Conservation (phyloP, 1,139 yeast species). For the Lodderomyces metapsilosis region DNA sequence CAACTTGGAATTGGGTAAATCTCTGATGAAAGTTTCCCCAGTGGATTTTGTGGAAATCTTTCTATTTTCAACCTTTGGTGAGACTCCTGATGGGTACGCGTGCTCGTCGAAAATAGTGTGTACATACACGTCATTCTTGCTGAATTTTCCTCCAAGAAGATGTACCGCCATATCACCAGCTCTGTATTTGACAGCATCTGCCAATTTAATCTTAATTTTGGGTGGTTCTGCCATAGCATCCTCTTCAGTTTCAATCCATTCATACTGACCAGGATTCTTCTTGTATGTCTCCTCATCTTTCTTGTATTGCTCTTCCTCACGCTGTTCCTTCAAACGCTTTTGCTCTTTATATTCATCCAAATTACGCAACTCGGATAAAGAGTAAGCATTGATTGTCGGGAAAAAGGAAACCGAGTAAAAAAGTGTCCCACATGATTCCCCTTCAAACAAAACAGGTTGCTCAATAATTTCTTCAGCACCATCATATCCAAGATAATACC, state of each 20-base stretch:
- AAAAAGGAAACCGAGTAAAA: constrained; percentile 60
- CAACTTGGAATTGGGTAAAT: constrained; percentile 58
- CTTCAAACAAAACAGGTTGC: constrained; percentile 45
- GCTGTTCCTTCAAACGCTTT: constrained; percentile 30
- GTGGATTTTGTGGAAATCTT: constrained; percentile 38
- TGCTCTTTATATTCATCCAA: constrained; percentile 32
- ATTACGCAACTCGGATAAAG: constrained; percentile 51
- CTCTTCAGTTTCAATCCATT: constrained; percentile 58
- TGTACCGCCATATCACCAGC: constrained; percentile 63
- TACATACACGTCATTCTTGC: constrained; percentile 47
- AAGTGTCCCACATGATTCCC: constrained; percentile 48
- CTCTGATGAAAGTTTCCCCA: constrained; percentile 66
- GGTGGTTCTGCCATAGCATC: constrained; percentile 44
- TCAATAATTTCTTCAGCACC: constrained; percentile 47
- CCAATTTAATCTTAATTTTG: constrained; percentile 50
- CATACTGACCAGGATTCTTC: constrained; percentile 59
- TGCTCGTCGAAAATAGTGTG: constrained; percentile 67
- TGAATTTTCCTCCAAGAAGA: constrained; percentile 47
- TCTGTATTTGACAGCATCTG: constrained; percentile 51
- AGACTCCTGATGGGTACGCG: constrained; percentile 55
- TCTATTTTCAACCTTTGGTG: constrained; percentile 44
- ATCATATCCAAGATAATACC: constrained; percentile 49
- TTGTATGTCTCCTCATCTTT: constrained; percentile 51
- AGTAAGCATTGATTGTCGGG: constrained; percentile 62
- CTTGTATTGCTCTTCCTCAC: constrained; percentile 32